These are phyloP conservation scores for Jimgerdemannia flammicorona DNA, from an alignment of 192 early-diverging fungal genomes.

Conservation along the genomic window DNA sequence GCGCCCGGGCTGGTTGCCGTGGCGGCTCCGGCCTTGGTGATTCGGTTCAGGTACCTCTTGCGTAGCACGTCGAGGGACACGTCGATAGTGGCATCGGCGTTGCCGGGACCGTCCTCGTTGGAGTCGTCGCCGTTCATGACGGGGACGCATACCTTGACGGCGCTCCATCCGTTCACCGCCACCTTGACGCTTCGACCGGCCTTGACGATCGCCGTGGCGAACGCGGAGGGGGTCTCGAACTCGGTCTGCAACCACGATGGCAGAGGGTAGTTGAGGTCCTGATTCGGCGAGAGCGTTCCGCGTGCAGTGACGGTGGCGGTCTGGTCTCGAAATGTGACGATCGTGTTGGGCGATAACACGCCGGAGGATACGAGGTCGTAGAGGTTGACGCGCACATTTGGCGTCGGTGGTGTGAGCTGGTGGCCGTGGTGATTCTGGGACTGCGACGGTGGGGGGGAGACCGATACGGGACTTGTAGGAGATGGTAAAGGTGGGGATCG, in stretches of 20 bases:
- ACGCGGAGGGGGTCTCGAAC: conserved; percentile 62
- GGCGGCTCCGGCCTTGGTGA: conserved; percentile 9
- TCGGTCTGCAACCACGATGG: conserved; percentile 27
- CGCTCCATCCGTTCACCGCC: conserved; percentile 65
- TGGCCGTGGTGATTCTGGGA: too few species aligned
- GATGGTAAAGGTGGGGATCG: too few species aligned
- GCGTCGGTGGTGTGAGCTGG: too few species aligned
- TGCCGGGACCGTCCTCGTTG: too few species aligned
- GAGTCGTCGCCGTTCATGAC: not conserved
- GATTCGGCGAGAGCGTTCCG: conserved; percentile 28
- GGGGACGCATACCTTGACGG: conserved; percentile 43
- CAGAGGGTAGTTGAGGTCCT: conserved; percentile 13
- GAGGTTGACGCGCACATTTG: conserved; percentile 19
- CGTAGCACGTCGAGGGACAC: conserved; percentile 30
- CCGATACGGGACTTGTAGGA: too few species aligned
- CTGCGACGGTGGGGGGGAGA: too few species aligned
- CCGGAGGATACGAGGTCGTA: conserved; percentile 29
- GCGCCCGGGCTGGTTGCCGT: too few species aligned
- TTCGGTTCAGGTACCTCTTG: conserved; percentile 27
- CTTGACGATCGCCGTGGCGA: conserved; percentile 58
- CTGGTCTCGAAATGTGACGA: conserved; percentile 27
- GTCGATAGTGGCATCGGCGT: conserved; percentile 11
- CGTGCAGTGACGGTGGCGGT: conserved; percentile 27
- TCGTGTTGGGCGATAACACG: conserved; percentile 24
- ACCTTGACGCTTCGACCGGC: conserved; percentile 41